Conservation (phyloP, 208 protist species). For the Wallacemonas rigidus region DNA sequence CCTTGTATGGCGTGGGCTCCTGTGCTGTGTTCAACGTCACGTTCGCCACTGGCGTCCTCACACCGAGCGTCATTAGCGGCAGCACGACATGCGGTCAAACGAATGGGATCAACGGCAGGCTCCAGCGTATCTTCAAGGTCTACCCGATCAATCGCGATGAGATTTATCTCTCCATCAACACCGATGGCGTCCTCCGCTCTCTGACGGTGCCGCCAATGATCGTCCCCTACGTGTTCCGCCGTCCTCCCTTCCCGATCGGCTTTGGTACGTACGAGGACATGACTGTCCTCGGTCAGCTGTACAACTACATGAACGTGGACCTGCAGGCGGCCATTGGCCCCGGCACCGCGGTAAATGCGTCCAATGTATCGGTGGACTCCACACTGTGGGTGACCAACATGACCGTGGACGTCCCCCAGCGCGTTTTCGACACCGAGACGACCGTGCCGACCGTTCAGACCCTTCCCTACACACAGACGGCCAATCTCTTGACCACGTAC, state of each 20-base stretch:
- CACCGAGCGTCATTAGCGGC: constrained; percentile 14
- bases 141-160: constrained; percentile 38
- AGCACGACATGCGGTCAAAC: constrained; percentile 13
- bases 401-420: constrained; percentile 44
- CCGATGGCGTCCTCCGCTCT: constrained; percentile 31
- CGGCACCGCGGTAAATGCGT: constrained; percentile 28
- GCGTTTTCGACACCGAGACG: constrained; percentile 33
- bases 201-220: constrained; percentile 37
- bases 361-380: constrained; percentile 24
- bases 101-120: constrained; percentile 35
- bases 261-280: constrained; percentile 23
- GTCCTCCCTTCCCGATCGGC: constrained; percentile 49
- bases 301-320: constrained; percentile 23
- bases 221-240: constrained; percentile 24
- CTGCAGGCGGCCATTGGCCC: constrained; percentile 29
- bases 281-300: constrained; percentile 10
- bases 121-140: constrained; percentile 43
- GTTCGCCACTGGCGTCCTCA: neutral
- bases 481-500: constrained; percentile 34
- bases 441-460: constrained; percentile 22
- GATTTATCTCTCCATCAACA: constrained; percentile 49
- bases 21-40: constrained; percentile 34
- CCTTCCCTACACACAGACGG: constrained; percentile 26
- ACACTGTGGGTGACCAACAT: constrained; percentile 42
- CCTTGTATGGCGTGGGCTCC: constrained; percentile 24